A percentile compares a stretch with the other conserved stretches of the same genome.
Evolutionary conservation across 805 yeast species (phyloP).

Genomic region (Monosporozyma servazzii): DNA sequence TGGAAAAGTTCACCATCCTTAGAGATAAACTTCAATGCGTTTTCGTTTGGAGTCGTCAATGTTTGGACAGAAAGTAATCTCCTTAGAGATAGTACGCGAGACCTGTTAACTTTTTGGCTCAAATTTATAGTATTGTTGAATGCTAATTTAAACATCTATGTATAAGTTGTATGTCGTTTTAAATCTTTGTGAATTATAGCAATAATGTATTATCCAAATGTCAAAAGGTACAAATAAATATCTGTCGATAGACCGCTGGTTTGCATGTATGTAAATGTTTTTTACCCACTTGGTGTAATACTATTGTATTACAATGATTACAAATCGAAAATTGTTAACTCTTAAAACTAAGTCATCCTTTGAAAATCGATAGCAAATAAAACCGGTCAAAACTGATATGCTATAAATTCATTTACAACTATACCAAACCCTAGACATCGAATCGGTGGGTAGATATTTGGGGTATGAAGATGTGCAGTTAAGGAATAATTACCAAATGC

Average conservation of each 20-base stretch:
- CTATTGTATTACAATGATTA: not conserved
- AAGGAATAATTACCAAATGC: conserved; percentile 64
- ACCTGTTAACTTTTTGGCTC: not conserved
- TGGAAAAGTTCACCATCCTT: conserved; percentile 30
- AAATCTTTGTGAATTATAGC: no score
- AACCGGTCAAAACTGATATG: not conserved
- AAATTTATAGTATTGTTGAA: not conserved
- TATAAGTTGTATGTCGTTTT: not conserved
- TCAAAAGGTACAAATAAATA: not conserved
- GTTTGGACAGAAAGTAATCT: conserved; percentile 32
- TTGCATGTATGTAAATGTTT: not conserved
- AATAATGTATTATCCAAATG: no score
- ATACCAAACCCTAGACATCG: no score
- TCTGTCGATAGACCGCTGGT: not conserved
- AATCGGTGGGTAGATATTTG: not conserved
- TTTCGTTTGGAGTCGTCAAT: conserved; percentile 61
- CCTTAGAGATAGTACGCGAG: conserved; percentile 1
- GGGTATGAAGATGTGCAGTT: conserved; percentile 27
- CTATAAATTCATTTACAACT: no score
- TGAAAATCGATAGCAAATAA: not conserved
- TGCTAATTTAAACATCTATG: not conserved
- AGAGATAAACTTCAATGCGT: conserved; percentile 58
- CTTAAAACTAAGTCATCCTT: not conserved
- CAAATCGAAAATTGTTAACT: not conserved
- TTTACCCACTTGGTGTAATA: not conserved